Percentiles rank a stretch among this genome's conserved stretches.
Evolutionary conservation across 495 filamentous ascomycete species (phyloP).

Genomic region (Aspergillus saccharolyticus): DNA sequence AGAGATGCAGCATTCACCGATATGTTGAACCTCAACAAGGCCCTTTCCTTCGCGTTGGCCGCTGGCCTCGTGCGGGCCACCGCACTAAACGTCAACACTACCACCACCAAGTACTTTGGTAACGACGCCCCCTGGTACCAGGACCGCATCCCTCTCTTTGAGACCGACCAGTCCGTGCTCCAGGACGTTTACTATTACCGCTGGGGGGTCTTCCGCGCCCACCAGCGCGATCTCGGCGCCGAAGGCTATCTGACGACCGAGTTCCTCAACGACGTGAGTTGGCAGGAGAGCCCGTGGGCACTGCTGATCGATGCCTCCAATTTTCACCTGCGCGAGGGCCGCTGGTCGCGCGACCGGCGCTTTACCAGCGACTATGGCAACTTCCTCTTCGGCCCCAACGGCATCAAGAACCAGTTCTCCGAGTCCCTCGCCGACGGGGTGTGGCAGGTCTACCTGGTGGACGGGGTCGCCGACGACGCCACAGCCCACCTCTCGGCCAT

Average conservation of each 20-base stretch:
- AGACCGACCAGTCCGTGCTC: slow-evolving; percentile 16
- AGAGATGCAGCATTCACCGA: not conserved
- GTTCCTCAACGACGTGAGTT: slow-evolving; percentile 28
- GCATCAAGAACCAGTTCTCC: slow-evolving; percentile 21
- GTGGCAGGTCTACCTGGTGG: slow-evolving; percentile 28
- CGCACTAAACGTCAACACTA: slow-evolving; percentile 6
- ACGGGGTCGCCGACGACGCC: slow-evolving; percentile 20
- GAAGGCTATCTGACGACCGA: slow-evolving; percentile 28
- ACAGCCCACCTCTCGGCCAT: slow-evolving; percentile 18
- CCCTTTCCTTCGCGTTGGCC: not conserved
- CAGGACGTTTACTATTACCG: slow-evolving; percentile 32
- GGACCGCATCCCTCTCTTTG: slow-evolving; percentile 19
- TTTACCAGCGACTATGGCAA: slow-evolving; percentile 25
- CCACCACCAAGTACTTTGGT: slow-evolving; percentile 15
- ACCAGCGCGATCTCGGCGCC: slow-evolving; percentile 27
- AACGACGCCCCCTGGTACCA: slow-evolving; percentile 20
- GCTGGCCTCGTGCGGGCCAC: not conserved
- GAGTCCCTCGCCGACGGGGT: slow-evolving; percentile 24
- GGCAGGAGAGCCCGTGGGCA: slow-evolving; percentile 21
- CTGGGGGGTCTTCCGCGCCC: slow-evolving; percentile 28
- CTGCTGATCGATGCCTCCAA: slow-evolving; percentile 23
- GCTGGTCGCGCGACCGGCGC: slow-evolving; percentile 29
- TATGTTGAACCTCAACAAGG: not conserved
- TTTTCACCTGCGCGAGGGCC: slow-evolving; percentile 28
- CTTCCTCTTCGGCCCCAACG: slow-evolving; percentile 19